Base-by-base conservation (phyloP, 2,329 filamentous ascomycete genomes). In the Lasiodiplodia citricola region DNA sequence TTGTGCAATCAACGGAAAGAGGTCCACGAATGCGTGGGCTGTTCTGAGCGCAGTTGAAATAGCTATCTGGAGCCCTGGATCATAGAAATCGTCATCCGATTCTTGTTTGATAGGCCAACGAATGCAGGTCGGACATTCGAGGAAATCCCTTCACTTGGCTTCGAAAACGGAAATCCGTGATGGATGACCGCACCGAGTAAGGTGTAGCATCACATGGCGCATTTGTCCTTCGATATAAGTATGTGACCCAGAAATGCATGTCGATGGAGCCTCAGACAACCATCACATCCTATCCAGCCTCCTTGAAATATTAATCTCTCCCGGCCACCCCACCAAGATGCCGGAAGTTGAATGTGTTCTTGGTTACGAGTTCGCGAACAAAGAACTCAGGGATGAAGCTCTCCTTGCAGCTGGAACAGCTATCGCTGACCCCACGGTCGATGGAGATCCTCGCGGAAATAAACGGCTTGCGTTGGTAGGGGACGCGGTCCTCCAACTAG, bases 381-480 rank as follows among this genome's bases (percentile, higher is more conserved):
- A 13, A 2, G 13, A 21, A 4, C 57, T 62, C 41, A 62, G 16
- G 11, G 41, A 62, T 5, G 57, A 62, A 21, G 57, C 57, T 8
- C 38, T 62, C n/a, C 38, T 62, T 2, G 57, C 57, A n/a, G 57
- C 57, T 13, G 57, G 57, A 14, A 16, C 57, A 8, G 35, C 23
- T 10, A 18, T 50, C 7, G 31, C 57, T 4, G 25, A 35, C 13
- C 57, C 57, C 3, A 3, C 23, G 1, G 37, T 62, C 18, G 23
- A 35, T 5, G 57, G 57, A 50, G 57, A 62, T 18, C 38, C 25
- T 2, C 25, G 41, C 3, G 57, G 57, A 14, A 62, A 62, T 13
- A 62, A 62, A 21, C 57, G 57, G 4, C 57, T 62, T 18, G 57
- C 57, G 4, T 16, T 62, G 13, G 57, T 62, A 10, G 57, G 57